Conservation (phyloP, 2,329 filamentous ascomycete species). For the Alternaria triticina region DNA sequence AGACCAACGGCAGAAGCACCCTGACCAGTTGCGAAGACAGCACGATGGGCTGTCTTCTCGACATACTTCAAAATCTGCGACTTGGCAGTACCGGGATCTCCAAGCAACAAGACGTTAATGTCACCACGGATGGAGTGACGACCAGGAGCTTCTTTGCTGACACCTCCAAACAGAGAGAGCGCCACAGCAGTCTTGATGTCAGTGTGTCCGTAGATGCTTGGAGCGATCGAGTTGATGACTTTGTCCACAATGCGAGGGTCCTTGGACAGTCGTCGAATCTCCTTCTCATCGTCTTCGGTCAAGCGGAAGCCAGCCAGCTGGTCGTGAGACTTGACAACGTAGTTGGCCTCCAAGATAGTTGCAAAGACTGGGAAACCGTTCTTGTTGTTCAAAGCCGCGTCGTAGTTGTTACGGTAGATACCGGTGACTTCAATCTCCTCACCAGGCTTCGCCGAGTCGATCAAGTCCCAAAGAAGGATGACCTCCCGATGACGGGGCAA, state of each 20-base stretch:
- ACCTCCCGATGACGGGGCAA: slow-evolving; percentile 93
- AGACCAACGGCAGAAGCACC: slow-evolving; percentile 97
- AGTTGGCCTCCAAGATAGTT: slow-evolving; percentile 96
- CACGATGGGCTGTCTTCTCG: slow-evolving; percentile 94
- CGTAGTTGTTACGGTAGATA: slow-evolving; percentile 97
- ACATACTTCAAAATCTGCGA: slow-evolving; percentile 97
- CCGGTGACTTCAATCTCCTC: slow-evolving; percentile 98
- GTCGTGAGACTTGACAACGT: slow-evolving; percentile 95
- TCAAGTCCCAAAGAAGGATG: slow-evolving; percentile 94
- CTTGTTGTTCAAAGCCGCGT: slow-evolving; percentile 96
- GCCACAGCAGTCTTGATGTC: slow-evolving; percentile 98
- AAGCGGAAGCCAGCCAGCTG: slow-evolving; percentile 95
- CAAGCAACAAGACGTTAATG: slow-evolving; percentile 95
- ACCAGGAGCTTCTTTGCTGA: slow-evolving; percentile 88
- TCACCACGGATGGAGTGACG: slow-evolving; percentile 92
- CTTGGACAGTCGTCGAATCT: slow-evolving; percentile 84
- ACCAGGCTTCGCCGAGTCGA: slow-evolving; percentile 94
- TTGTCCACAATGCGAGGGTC: slow-evolving; percentile 94
- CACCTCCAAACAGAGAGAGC: slow-evolving; percentile 91
- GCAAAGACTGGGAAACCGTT: slow-evolving; percentile 99
- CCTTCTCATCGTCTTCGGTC: slow-evolving; percentile 91
- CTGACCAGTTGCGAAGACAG: slow-evolving; percentile 96
- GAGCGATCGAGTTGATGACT: slow-evolving; percentile 89
- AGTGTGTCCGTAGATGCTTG: slow-evolving; percentile 94
- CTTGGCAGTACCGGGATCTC: slow-evolving; percentile 97